phyloP scores from a whole-genome alignment of 1,284 basidiomycete species.

The Rhodotorula glutinis region DNA sequence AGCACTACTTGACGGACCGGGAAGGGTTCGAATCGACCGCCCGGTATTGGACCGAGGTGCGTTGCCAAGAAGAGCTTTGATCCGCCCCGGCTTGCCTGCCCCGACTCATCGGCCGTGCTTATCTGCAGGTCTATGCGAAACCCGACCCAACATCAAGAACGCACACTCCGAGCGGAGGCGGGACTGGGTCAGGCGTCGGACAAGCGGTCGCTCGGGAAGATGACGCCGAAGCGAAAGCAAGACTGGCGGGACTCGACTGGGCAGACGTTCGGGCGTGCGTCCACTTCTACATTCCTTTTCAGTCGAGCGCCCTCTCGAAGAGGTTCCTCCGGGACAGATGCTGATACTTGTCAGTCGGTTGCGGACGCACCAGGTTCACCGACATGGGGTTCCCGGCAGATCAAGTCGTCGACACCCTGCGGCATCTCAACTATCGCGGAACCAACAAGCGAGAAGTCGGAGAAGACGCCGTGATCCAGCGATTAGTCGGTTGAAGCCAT shows the following conservation, averaged over 20 bases:
- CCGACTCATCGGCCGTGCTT: not conserved
- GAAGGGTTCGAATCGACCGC: conserved; percentile 88
- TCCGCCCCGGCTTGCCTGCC: too few species aligned
- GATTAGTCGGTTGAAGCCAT: conserved; percentile 52
- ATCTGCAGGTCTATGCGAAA: conserved; percentile 2
- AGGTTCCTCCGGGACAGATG: not conserved
- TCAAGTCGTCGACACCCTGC: conserved; percentile 55
- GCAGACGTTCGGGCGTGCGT: conserved; percentile 16
- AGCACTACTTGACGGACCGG: conserved; percentile 88
- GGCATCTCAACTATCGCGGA: conserved; percentile 87
- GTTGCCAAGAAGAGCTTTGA: too few species aligned
- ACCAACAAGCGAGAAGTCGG: conserved; percentile 60
- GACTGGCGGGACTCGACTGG: conserved; percentile 13
- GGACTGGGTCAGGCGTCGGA: not conserved
- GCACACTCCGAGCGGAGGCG: not conserved
- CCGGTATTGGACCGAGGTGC: conserved; percentile 73
- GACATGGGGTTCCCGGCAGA: conserved; percentile 28
- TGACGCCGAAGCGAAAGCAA: not conserved
- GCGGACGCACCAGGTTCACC: not conserved
- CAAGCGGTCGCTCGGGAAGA: not conserved
- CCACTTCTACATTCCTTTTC: too few species aligned
- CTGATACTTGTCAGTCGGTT: not conserved
- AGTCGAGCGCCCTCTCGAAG: not conserved
- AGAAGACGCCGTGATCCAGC: conserved; percentile 61
- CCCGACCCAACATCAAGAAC: not conserved